Evolutionary conservation across 2,329 filamentous ascomycete genomes (phyloP), one percentile per base, ranked within the genome.

Genomic region (Elsinoe arachidis): DNA sequence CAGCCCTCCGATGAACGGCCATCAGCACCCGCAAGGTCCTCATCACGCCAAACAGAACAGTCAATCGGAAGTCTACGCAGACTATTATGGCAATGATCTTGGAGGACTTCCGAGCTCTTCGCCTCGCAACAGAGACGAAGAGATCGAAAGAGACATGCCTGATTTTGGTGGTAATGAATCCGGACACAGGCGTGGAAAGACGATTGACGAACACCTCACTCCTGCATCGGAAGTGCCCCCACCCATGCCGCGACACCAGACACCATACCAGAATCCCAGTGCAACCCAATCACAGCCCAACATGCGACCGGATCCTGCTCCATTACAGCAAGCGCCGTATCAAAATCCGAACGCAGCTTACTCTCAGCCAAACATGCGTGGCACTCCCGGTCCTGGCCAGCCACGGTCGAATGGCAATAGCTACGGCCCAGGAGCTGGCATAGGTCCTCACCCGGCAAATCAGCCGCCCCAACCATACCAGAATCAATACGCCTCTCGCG

Each of bases 81-180:
- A 73, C 64, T 72, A 76, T 63, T 71, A 77, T 63, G 68, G 68
- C n/a, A 65, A 68, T 39, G 63, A 64, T 51, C 65, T 65, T 56
- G 64, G 66, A 49, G 38, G 15, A 59, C 19, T 35, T n/a, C 63
- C 56, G 30, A 64, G 56, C 44, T 60, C 59, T 58, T 30, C 26
- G 26, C 65, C 62, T 63, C 61, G 56, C 68, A 64, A 66, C 23
- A 67, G 71, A 43, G 74, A 73, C 37, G 70, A 72, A 53, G 70
- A 73, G 51, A 71, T 74, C 53, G 78, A 81, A 51, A 74, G 76
- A 15, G 81, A 84, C 49, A 84, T 85, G 80, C 82, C 82, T 2
- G 79, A 85, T 62, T 85, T 85, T 62, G 80, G 83, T 64, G 78
- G 77, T 9, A 23, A 17, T 5, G 19, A 15, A 17, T 39, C 39